These are phyloP conservation scores for Podosphaera xanthii DNA, from an alignment of 2,329 filamentous ascomycete species.

Conservation along the genomic window DNA sequence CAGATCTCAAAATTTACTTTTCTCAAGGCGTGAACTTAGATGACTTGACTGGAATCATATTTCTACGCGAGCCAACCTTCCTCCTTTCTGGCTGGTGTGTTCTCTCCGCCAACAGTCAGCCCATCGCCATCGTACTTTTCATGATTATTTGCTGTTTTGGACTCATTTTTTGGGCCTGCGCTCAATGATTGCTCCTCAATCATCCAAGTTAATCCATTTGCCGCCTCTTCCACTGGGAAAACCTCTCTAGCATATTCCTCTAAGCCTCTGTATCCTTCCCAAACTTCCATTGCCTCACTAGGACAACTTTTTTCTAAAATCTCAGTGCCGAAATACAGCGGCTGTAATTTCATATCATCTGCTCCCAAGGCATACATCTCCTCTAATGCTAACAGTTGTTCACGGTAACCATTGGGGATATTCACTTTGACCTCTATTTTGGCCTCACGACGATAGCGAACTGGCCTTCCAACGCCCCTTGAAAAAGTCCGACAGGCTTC, in stretches of 20 bases:
- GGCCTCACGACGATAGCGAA: constrained; percentile 47
- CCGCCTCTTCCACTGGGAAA: constrained; percentile 82
- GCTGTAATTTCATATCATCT: constrained; percentile 27
- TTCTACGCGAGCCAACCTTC: constrained; percentile 15
- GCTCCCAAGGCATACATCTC: constrained; percentile 28
- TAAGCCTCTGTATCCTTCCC: constrained; percentile 76
- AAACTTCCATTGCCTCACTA: constrained; percentile 53
- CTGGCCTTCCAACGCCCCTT: constrained; percentile 52
- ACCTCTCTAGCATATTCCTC: constrained; percentile 91
- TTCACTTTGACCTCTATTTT: constrained; percentile 68
- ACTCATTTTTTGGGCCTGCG: constrained; percentile 12
- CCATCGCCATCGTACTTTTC: constrained; percentile 26
- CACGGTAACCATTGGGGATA: constrained; percentile 69
- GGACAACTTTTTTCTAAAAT: constrained; percentile 42
- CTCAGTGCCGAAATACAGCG: constrained; percentile 37
- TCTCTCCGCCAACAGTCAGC: constrained; percentile 12
- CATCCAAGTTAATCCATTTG: constrained; percentile 93
- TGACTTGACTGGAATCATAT: not conserved
- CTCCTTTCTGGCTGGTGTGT: constrained; percentile 13
- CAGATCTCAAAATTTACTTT: no score
- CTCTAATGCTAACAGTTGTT: constrained; percentile 55
- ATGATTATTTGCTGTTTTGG: constrained; percentile 8
- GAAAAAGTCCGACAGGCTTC: constrained; percentile 68
- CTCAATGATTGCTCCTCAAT: constrained; percentile 8
- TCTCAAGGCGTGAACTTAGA: no score